Evolutionary conservation across 1,284 basidiomycete genomes (phyloP).

Genomic region (Cutaneotrichosporon cyanovorans): DNA sequence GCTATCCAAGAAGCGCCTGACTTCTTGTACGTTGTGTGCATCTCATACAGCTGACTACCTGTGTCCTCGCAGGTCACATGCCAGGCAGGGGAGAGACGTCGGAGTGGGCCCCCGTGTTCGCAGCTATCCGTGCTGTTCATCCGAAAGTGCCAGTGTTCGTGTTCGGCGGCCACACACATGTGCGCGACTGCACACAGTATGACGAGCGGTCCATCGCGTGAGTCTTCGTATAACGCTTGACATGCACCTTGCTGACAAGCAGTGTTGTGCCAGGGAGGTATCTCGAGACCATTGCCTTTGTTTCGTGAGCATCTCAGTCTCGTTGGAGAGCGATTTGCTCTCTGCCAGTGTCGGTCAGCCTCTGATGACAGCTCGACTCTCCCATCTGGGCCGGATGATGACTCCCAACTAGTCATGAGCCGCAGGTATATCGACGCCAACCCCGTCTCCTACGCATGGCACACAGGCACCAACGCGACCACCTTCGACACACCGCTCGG

Average conservation of each 20-base stretch:
- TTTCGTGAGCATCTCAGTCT: slow-evolving; percentile 35
- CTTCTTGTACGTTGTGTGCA: slow-evolving; percentile 51
- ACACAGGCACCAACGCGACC: slow-evolving; percentile 27
- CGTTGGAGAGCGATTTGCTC: too few species aligned
- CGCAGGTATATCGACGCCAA: slow-evolving; percentile 49
- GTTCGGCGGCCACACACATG: slow-evolving; percentile 70
- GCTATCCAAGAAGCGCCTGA: slow-evolving; percentile 73
- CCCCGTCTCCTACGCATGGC: slow-evolving; percentile 42
- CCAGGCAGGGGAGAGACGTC: slow-evolving; percentile 36
- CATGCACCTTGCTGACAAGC: slow-evolving; percentile 56
- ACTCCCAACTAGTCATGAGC: slow-evolving; percentile 36
- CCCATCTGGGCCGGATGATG: slow-evolving; percentile 16
- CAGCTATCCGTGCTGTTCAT: slow-evolving; percentile 65
- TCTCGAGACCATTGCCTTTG: slow-evolving; percentile 72
- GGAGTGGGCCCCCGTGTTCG: slow-evolving; percentile 62
- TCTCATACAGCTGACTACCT: background rate
- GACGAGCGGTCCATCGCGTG: slow-evolving; percentile 41
- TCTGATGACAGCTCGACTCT: slow-evolving; percentile 7
- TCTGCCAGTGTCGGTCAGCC: too few species aligned
- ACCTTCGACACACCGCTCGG: slow-evolving; percentile 38
- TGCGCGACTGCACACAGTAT: slow-evolving; percentile 62
- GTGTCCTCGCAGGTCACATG: slow-evolving; percentile 41
- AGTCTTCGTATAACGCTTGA: too few species aligned
- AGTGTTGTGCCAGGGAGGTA: slow-evolving; percentile 70
- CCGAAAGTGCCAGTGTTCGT: slow-evolving; percentile 67